Evolutionary conservation across 2,329 filamentous ascomycete genomes (phyloP).

Genomic region (Paecilomyces fulvus): DNA sequence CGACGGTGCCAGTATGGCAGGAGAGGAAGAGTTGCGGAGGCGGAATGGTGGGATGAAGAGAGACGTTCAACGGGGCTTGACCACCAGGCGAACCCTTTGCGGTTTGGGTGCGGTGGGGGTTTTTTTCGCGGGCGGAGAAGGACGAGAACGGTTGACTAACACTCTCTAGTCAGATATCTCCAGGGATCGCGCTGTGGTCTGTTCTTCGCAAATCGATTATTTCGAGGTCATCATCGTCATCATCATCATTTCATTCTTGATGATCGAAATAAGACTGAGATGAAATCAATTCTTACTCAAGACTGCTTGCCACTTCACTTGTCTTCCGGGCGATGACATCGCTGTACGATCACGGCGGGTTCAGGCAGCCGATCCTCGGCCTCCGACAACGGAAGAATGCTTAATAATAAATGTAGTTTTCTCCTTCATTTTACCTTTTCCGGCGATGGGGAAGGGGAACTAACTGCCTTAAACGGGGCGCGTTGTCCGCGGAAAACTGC

Average conservation of each 20-base stretch:
- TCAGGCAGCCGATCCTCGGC: background rate
- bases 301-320: background rate
- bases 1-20: constrained; percentile 1
- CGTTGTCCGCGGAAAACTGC: no score
- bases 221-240: no score
- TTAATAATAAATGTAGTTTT: background rate
- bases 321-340: background rate
- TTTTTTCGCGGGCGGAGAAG: background rate
- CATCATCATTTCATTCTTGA: no score
- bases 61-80: constrained; percentile 3
- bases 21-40: background rate
- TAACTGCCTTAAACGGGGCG: background rate
- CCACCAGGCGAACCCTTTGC: constrained; percentile 9
- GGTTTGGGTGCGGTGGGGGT: constrained; percentile 6
- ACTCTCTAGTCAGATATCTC: background rate
- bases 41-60: constrained; percentile 1
- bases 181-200: background rate
- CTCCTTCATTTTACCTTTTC: background rate
- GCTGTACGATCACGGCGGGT: background rate
- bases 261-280: no score
- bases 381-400: background rate
- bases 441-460: background rate
- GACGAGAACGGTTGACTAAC: no score
- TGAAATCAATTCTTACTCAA: background rate
- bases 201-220: no score